phyloP scores from a whole-genome alignment of 768 basidiomycete species.

The Pulveroboletus sp. region DNA sequence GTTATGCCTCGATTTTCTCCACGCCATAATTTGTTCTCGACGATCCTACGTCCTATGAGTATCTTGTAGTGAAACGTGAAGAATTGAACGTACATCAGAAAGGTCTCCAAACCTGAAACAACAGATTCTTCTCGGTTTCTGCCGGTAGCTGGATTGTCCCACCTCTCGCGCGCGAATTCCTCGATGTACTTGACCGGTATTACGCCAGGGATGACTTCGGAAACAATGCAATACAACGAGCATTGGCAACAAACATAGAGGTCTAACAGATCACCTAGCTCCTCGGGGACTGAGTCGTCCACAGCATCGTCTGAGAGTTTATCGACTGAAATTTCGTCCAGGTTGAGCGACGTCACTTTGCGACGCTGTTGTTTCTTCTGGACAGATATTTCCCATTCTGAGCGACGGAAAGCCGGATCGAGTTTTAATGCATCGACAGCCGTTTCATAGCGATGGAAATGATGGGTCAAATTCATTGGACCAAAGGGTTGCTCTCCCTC shows the following conservation, averaged over 20 bases:
- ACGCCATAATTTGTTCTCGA: conserved; percentile 74
- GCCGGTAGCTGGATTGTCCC: conserved; percentile 50
- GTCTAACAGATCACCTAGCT: conserved; percentile 59
- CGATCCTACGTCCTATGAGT: conserved; percentile 41
- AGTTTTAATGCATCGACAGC: conserved; percentile 69
- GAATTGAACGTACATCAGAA: conserved; percentile 51
- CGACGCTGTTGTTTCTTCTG: conserved; percentile 51
- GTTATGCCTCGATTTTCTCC: conserved; percentile 58
- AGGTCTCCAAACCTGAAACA: conserved; percentile 58
- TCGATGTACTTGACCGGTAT: conserved; percentile 59
- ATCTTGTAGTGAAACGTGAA: neutral
- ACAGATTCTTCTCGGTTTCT: conserved; percentile 53
- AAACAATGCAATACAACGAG: conserved; percentile 66
- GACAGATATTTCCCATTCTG: conserved; percentile 55
- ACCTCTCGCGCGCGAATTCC: conserved; percentile 59
- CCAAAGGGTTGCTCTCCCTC: conserved; percentile 44
- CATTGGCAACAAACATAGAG: conserved; percentile 85
- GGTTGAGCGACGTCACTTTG: conserved; percentile 41
- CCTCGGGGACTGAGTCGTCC: conserved; percentile 28
- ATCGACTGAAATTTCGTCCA: conserved; percentile 22
- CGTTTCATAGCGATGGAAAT: conserved; percentile 71
- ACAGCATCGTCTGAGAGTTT: conserved; percentile 27
- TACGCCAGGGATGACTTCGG: conserved; percentile 68
- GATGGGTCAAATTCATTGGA: conserved; percentile 62
- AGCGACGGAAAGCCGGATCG: conserved; percentile 52